Evolutionary conservation across 495 filamentous ascomycete genomes (phyloP), one percentile per base, ranked within the genome.

Genomic region (Geoglossum glabrum): DNA sequence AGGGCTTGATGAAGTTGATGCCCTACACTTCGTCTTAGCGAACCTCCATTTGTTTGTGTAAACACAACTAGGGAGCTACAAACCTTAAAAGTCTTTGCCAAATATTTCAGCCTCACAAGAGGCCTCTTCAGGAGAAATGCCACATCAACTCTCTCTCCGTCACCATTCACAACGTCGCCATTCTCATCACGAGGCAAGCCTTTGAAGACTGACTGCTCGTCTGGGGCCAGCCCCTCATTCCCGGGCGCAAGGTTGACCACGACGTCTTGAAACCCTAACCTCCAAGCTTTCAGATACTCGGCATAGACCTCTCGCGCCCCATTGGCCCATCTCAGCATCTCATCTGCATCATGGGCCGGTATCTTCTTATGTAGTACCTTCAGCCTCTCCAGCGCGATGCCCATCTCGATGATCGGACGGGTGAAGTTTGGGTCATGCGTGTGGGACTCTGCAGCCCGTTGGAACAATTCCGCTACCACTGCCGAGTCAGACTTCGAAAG

Each of bases 391-490:
- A 97, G 77, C 13, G 83, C 79, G 54, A 96, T 76, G 5, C 92
- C 92, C 90, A 99, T 97, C 62, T 89, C 83, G 21, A 96, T 80
- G 52, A 99, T 95, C 6, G 90, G 85, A 64, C 85, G 86, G 9
- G 85, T 90, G 61, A 90, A 80, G 58, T 79, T 82, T 54, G 76
- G 62, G 56, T 82, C 79, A 60, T 77, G 74, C 11, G 71, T 71
- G 5, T 73, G 70, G 54, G 72, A 69, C 28, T 74, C 65, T 21
- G 78, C 58, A 13, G 60, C 43, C 4, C 65, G 61, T 25, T 64
- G 69, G 64, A 89, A 87, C n/a, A 89, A 72, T 33, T 80, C 80
- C 56, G 81, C 81, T 15, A 79, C 79, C 51, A 79, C 72, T 3
- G 76, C 78, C 21, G 81, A 76, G 55, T 83, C 81, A 7, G 74